phyloP scores from a whole-genome alignment of 2,329 filamentous ascomycete species.

The Cladosporium phlei region DNA sequence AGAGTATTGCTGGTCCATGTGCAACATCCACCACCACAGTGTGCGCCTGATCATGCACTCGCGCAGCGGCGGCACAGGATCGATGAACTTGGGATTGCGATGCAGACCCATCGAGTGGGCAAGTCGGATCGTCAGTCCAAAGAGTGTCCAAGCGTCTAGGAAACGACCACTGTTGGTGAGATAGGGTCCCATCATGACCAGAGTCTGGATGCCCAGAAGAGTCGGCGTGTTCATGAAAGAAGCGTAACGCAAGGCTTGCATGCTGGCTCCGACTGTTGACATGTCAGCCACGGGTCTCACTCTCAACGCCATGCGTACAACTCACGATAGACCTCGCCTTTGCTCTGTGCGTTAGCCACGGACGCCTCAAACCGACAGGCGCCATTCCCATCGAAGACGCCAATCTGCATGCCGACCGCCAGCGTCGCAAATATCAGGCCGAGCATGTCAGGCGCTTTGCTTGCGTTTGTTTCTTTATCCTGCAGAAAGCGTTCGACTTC shows the following conservation, averaged over 20 bases:
- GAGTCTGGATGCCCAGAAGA: slow-evolving; percentile 41
- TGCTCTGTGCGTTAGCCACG: slow-evolving; percentile 33
- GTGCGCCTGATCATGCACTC: slow-evolving; percentile 41
- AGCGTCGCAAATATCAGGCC: slow-evolving; percentile 46
- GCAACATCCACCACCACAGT: slow-evolving; percentile 51
- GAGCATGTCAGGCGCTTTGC: slow-evolving; percentile 44
- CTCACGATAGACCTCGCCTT: slow-evolving; percentile 45
- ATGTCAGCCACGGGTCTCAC: slow-evolving; percentile 15
- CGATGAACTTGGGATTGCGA: slow-evolving; percentile 43
- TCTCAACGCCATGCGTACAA: slow-evolving; percentile 8
- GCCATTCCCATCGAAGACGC: slow-evolving; percentile 39
- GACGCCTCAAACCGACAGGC: slow-evolving; percentile 36
- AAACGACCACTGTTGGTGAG: slow-evolving; percentile 47
- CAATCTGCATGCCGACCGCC: slow-evolving; percentile 44
- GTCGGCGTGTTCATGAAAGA: slow-evolving; percentile 48
- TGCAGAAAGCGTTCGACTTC: slow-evolving; percentile 45
- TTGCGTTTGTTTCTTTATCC: slow-evolving; percentile 38
- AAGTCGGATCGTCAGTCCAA: slow-evolving; percentile 46
- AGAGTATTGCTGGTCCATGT: slow-evolving; percentile 49
- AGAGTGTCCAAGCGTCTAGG: slow-evolving; percentile 47
- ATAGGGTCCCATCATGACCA: slow-evolving; percentile 47
- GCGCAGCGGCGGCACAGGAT: slow-evolving; percentile 38
- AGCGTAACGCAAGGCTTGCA: slow-evolving; percentile 47
- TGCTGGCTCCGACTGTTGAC: slow-evolving; percentile 42
- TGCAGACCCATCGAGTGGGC: slow-evolving; percentile 49